A percentile compares a stretch with the other conserved stretches of the same genome.
These are phyloP conservation scores for Penicillium paxilli DNA, from an alignment of 495 filamentous ascomycete species.

Conservation along the genomic window DNA sequence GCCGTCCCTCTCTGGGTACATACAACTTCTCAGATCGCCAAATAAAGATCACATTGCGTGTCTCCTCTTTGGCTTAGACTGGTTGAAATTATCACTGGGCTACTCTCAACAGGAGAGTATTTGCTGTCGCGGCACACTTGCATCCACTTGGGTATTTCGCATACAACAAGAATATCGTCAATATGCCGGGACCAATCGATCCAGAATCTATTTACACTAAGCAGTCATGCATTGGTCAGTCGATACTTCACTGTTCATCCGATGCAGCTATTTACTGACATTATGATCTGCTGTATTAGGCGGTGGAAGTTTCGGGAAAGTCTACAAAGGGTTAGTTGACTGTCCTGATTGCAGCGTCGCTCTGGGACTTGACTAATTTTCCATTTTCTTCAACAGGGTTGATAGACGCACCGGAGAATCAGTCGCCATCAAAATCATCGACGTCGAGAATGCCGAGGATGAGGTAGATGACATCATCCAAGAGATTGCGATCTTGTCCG, in stretches of 20 bases:
- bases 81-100: neutral
- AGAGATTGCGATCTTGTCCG: conserved; percentile 94
- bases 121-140: neutral
- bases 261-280: conserved; percentile 3
- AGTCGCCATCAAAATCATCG: conserved; percentile 94
- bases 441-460: conserved; percentile 97
- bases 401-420: conserved; percentile 82
- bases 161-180: conserved; percentile 15
- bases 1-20: neutral
- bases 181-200: conserved; percentile 57
- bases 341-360: neutral
- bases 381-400: conserved; percentile 53
- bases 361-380: neutral
- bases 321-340: conserved; percentile 81
- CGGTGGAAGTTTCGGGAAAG: conserved; percentile 92
- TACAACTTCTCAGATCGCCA: neutral
- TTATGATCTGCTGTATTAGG: conserved; percentile 37
- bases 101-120: neutral
- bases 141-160: neutral
- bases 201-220: conserved; percentile 89
- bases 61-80: neutral
- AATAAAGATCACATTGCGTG: neutral
- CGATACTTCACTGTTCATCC: neutral
- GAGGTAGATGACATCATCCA: conserved; percentile 99
- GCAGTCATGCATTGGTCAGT: conserved; percentile 87